A percentile compares a stretch with the other conserved stretches of the same genome.
phyloP scores from a whole-genome alignment of 208 protist genomes.

The Novymonas esmeraldas region DNA sequence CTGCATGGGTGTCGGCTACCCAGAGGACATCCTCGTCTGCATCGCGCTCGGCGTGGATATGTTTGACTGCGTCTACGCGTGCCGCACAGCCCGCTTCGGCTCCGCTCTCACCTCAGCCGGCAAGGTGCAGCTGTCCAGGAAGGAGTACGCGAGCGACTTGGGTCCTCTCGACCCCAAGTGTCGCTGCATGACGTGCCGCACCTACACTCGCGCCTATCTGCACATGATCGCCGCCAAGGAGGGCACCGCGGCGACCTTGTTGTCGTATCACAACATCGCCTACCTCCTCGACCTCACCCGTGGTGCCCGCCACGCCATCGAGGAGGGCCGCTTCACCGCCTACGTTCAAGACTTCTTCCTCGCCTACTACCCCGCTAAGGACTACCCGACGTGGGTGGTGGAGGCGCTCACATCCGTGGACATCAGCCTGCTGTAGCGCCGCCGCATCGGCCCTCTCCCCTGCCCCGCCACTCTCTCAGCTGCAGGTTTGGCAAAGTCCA shows the following conservation, averaged over 20 bases:
- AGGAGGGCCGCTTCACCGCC: constrained; percentile 72
- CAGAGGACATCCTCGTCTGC: constrained; percentile 99
- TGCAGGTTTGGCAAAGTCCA: too few species aligned
- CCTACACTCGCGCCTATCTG: constrained; percentile 95
- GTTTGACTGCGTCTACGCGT: constrained; percentile 99
- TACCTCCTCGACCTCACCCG: constrained; percentile 95
- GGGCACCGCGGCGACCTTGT: constrained; percentile 88
- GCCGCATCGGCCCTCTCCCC: too few species aligned
- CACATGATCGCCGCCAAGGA: constrained; percentile 92
- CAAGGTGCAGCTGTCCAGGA: constrained; percentile 81
- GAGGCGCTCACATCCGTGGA: constrained; percentile 83
- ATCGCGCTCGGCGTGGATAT: constrained; percentile 99
- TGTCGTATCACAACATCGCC: constrained; percentile 98
- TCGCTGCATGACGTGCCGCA: constrained; percentile 90
- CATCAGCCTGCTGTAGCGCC: constrained; percentile 60
- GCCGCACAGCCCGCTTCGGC: constrained; percentile 97
- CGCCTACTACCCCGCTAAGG: constrained; percentile 73
- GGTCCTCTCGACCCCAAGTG: constrained; percentile 89
- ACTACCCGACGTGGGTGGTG: constrained; percentile 91
- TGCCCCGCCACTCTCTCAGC: too few species aligned
- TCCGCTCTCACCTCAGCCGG: constrained; percentile 91
- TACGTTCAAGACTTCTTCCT: constrained; percentile 92
- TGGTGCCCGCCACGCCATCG: constrained; percentile 82
- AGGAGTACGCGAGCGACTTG: constrained; percentile 72
- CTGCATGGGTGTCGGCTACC: constrained; percentile 99